Percentiles rank a stretch among this genome's conserved stretches.
Evolutionary conservation across 2,329 filamentous ascomycete genomes (phyloP).

Genomic region (Beauveria caledonica): DNA sequence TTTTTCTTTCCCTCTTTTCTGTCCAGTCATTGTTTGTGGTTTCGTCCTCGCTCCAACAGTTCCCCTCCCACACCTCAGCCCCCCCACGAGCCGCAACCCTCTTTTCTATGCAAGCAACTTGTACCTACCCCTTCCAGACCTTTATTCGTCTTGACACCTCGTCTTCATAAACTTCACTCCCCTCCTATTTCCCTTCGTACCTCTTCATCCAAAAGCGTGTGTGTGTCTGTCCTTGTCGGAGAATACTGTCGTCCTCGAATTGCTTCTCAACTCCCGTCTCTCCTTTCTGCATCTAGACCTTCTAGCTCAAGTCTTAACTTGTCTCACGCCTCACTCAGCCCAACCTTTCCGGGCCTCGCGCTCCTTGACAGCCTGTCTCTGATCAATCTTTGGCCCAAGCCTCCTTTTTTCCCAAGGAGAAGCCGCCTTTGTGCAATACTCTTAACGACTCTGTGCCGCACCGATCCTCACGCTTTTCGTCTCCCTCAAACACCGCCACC

Average conservation of each 20-base stretch:
- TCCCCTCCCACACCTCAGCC: neutral
- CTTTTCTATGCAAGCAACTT: neutral
- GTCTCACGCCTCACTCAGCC: neutral
- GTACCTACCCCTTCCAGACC: constrained; percentile 5
- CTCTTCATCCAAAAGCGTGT: neutral
- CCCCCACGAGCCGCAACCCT: constrained; percentile 4
- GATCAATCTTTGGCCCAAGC: neutral
- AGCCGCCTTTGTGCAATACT: too few relatives aligned
- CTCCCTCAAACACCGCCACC: neutral
- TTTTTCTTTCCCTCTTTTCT: constrained; percentile 2
- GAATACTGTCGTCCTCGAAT: neutral
- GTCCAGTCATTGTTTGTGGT: neutral
- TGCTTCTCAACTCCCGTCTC: neutral
- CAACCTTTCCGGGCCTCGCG: neutral
- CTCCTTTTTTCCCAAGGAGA: neutral
- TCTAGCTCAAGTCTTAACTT: neutral
- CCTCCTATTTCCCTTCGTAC: neutral
- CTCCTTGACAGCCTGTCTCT: neutral
- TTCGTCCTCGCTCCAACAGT: constrained; percentile 18
- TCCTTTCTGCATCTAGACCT: constrained; percentile 1
- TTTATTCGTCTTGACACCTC: neutral
- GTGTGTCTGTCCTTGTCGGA: neutral
- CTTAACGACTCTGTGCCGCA: neutral
- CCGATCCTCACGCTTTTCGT: neutral
- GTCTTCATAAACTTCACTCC: neutral